Evolutionary conservation across 2,329 filamentous ascomycete species (phyloP), one percentile per base, ranked within the genome.

Genomic region (Hypoxylon sp.): DNA sequence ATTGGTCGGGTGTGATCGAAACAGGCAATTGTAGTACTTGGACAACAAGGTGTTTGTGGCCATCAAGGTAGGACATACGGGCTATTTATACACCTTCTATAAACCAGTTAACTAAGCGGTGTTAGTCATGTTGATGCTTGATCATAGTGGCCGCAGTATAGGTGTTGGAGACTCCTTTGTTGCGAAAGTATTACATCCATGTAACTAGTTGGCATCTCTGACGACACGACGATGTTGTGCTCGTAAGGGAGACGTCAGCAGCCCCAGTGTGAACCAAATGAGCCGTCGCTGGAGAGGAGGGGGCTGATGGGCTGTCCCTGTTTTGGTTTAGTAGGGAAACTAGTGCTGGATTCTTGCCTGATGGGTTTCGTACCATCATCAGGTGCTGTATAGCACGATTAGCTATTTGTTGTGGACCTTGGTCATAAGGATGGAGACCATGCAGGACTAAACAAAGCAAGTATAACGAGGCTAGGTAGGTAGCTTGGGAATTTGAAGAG

Each of bases 231-330:
- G 29, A 25, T 45, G 32, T 21, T 41, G 37, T 53, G 51, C 16
- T 68, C 48, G 45, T 68, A 65, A 71, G 43, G 43, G 43, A 53
- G 58, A 71, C 69, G 69, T 71, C 69, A 71, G 60, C 8, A 56
- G 53, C 39, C 29, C 60, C 61, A 11, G 34, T 56, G 23, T 56
- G 32, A 2, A 29, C 48, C 43, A 55, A 32, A 43, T 61, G 55
- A 46, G 29, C 32, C 14, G 51, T n/a, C 25, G 16, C 25, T 6
- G 30, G 30, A 21, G 46, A 55, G 16, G 48, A 39, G 60, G 51
- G 41, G 32, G 25, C 19, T 56, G 23, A 7, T 45, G 34, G 48
- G 34, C 50, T 47, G 46, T 54, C 9, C 53, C 62, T 4, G 16
- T 60, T 65, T 57, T 14, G 30, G 65, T 60, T 14, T 67, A 65